Conservation (phyloP, 2,329 filamentous ascomycete genomes). For the Sarocladium kiliense region DNA sequence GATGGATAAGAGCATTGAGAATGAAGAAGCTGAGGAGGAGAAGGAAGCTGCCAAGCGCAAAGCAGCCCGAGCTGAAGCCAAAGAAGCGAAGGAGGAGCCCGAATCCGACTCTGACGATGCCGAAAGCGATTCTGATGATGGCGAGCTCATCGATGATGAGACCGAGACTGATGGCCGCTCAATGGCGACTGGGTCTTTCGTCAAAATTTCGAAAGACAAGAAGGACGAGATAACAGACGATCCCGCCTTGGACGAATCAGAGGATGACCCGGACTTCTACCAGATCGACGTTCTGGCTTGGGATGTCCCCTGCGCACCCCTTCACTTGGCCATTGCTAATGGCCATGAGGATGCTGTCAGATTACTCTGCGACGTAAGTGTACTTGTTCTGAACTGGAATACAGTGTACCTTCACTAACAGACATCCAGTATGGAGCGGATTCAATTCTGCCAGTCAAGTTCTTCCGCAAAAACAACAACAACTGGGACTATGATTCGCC, state of each 20-base stretch:
- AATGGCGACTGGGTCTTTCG: constrained; percentile 65
- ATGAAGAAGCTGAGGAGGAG: constrained; percentile 63
- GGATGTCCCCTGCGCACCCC: constrained; percentile 68
- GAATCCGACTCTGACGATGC: background rate
- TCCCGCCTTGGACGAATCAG: constrained; percentile 46
- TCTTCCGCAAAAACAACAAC: constrained; percentile 33
- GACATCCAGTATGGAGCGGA: constrained; percentile 68
- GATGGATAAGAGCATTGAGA: constrained; percentile 67
- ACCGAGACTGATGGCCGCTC: constrained; percentile 47
- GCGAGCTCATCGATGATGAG: constrained; percentile 39
- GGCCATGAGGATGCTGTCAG: constrained; percentile 67
- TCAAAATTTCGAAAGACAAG: constrained; percentile 54
- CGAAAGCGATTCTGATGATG: constrained; percentile 29
- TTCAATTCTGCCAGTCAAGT: constrained; percentile 68
- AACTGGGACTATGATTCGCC: constrained; percentile 29
- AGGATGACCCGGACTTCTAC: constrained; percentile 72
- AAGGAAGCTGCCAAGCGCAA: constrained; percentile 35
- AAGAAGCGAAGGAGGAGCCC: background rate
- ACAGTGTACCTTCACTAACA: background rate
- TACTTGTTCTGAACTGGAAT: background rate
- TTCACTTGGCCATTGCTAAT: constrained; percentile 73
- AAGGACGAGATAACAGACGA: constrained; percentile 21
- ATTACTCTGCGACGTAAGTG: constrained; percentile 54
- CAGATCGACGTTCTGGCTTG: constrained; percentile 75
- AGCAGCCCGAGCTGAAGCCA: constrained; percentile 19